A percentile compares a stretch with the other conserved stretches of the same genome.
These are phyloP conservation scores for Chlamydomonas sp. DNA, from an alignment of 139 green algal genomes.

Conservation along the genomic window DNA sequence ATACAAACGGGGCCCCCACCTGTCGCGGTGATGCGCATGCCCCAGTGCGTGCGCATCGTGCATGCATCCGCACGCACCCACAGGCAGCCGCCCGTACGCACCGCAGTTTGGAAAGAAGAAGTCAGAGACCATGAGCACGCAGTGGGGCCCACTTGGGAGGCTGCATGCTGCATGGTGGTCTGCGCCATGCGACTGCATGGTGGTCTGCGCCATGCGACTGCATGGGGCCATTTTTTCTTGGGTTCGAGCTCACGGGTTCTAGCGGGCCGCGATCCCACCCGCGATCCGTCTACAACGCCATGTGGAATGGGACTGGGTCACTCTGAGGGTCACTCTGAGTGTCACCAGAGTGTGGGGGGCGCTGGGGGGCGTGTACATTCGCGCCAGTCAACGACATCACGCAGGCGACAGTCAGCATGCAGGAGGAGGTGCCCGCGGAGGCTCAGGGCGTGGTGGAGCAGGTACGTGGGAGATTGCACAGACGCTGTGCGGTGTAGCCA, in stretches of 20 bases:
- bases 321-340: too few relatives aligned
- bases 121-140: slow-evolving; percentile 86
- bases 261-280: too few relatives aligned
- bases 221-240: too few relatives aligned
- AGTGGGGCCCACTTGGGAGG: slow-evolving; percentile 7
- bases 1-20: neutral
- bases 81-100: neutral
- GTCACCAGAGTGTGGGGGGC: neutral
- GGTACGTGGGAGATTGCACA: slow-evolving; percentile 1
- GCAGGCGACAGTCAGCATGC: neutral
- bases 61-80: neutral
- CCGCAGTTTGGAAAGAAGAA: slow-evolving; percentile 94
- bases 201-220: neutral
- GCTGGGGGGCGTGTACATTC: neutral
- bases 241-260: too few relatives aligned
- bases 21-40: neutral
- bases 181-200: neutral
- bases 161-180: neutral
- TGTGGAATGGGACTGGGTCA: too few relatives aligned
- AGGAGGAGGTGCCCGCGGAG: neutral
- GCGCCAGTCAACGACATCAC: slow-evolving; percentile 5
- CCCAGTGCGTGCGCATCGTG: neutral
- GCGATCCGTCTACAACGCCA: too few relatives aligned
- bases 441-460: neutral
- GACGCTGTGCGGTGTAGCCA: neutral